Percentiles rank a stretch among this genome's conserved stretches.
These are phyloP conservation scores for Lithohypha guttulata DNA, from an alignment of 2,329 filamentous ascomycete species.

Conservation along the genomic window DNA sequence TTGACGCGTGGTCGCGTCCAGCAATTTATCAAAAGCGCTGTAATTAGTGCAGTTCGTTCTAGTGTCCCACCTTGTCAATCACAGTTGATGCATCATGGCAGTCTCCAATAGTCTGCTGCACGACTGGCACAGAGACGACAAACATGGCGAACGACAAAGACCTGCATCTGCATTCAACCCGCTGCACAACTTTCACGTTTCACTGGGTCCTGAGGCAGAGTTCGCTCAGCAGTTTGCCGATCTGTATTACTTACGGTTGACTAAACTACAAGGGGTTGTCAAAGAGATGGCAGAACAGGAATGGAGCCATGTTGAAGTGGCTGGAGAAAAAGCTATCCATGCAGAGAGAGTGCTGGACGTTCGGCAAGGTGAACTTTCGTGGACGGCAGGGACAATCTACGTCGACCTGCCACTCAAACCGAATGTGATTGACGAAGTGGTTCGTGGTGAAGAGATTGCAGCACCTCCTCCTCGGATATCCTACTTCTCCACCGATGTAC, in stretches of 20 bases:
- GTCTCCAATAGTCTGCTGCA: slow-evolving; percentile 7
- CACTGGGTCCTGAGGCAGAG: slow-evolving; percentile 51
- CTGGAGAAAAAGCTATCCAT: slow-evolving; percentile 59
- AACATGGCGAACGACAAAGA: slow-evolving; percentile 40
- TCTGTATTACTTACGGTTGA: slow-evolving; percentile 89
- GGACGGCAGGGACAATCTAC: slow-evolving; percentile 88
- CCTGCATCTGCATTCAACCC: slow-evolving; percentile 56
- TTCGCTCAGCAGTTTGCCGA: slow-evolving; percentile 96
- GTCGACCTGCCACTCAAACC: slow-evolving; percentile 97
- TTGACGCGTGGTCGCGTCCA: no score
- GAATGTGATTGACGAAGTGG: slow-evolving; percentile 88
- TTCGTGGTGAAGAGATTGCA: slow-evolving; percentile 89
- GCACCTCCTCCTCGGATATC: slow-evolving; percentile 67
- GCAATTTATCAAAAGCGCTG: not conserved
- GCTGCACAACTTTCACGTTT: slow-evolving; percentile 61
- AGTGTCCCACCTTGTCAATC: not conserved
- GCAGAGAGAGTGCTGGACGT: slow-evolving; percentile 91
- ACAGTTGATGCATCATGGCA: slow-evolving; percentile 5
- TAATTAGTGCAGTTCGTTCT: not conserved
- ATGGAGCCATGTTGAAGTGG: slow-evolving; percentile 69
- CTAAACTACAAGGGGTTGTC: slow-evolving; percentile 74
- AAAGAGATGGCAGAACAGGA: slow-evolving; percentile 61
- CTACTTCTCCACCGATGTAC: slow-evolving; percentile 55
- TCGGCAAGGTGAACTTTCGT: slow-evolving; percentile 87
- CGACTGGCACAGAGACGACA: slow-evolving; percentile 23